Conservation (phyloP, 306 rosid genomes). For the Astragalus glycyphyllos region DNA sequence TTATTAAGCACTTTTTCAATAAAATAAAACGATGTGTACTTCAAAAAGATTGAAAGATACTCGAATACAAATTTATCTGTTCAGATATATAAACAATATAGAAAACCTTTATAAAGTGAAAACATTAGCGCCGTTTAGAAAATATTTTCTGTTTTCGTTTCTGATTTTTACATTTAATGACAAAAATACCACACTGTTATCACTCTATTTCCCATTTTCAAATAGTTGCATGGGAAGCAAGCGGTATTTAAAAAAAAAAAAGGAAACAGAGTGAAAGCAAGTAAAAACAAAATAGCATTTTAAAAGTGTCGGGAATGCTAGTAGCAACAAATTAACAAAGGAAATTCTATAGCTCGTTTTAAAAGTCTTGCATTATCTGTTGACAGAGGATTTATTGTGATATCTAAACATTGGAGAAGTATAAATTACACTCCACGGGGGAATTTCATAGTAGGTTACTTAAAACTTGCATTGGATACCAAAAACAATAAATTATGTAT, state of each 20-base stretch:
- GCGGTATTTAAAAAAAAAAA: not conserved
- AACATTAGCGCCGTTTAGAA: not conserved
- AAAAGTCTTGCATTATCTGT: conserved; percentile 24
- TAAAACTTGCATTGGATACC: conserved; percentile 20
- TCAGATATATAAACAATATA: conserved; percentile 20
- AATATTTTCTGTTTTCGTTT: not conserved
- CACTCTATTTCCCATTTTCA: not conserved
- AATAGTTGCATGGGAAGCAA: not conserved
- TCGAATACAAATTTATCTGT: not conserved
- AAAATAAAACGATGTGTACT: not conserved
- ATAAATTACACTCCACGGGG: conserved; percentile 23
- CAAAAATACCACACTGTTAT: not conserved
- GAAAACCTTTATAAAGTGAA: conserved; percentile 21
- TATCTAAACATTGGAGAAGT: conserved; percentile 23
- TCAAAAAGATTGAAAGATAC: conserved; percentile 23
- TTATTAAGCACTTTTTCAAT: too few relatives aligned
- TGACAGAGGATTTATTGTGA: not conserved
- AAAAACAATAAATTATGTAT: not conserved
- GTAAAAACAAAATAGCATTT: not conserved
- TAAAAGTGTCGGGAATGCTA: conserved; percentile 22
- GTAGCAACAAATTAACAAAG: conserved; percentile 36
- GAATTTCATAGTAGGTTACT: conserved; percentile 7
- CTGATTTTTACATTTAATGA: not conserved
- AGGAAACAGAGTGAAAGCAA: not conserved
- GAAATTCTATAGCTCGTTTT: conserved; percentile 23